Evolutionary conservation across 257 asterid genomes (phyloP).

Genomic region (Rhazya stricta): DNA sequence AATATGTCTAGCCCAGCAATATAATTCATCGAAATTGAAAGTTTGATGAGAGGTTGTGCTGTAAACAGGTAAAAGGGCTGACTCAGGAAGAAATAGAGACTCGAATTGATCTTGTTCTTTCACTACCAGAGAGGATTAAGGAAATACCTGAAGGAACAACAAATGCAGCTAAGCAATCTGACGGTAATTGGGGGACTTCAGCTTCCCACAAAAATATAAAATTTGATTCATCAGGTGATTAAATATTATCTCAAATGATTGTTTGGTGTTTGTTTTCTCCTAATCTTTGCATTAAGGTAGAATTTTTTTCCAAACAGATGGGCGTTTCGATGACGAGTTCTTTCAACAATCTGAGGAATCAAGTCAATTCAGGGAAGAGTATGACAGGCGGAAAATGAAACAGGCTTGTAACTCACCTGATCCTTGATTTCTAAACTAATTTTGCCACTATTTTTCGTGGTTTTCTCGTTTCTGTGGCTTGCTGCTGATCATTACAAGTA

Average conservation of each 20-base stretch:
- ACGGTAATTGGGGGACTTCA: slow-evolving; percentile 47
- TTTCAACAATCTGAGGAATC: slow-evolving; percentile 64
- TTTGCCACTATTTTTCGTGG: background rate
- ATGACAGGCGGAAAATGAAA: slow-evolving; percentile 77
- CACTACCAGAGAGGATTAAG: slow-evolving; percentile 61
- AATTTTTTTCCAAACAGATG: slow-evolving; percentile 36
- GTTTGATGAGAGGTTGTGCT: background rate
- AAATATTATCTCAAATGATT: background rate
- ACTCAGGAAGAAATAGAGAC: slow-evolving; percentile 58
- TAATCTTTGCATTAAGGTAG: background rate
- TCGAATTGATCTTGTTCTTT: slow-evolving; percentile 65
- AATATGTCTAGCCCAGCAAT: background rate
- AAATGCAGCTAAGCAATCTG: slow-evolving; percentile 27
- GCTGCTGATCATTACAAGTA: too few relatives aligned
- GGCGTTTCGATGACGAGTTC: slow-evolving; percentile 42
- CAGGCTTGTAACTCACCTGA: slow-evolving; percentile 65
- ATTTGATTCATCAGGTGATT: slow-evolving; percentile 55
- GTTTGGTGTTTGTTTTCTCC: background rate
- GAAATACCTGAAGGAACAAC: slow-evolving; percentile 62
- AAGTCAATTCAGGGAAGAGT: slow-evolving; percentile 63
- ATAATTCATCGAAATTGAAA: background rate
- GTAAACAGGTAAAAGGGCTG: slow-evolving; percentile 67
- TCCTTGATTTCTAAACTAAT: slow-evolving; percentile 5
- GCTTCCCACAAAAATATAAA: slow-evolving; percentile 52
- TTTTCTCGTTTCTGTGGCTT: background rate